Base-by-base conservation (phyloP, 345 rosid species). In the Dipteronia dyeriana region DNA sequence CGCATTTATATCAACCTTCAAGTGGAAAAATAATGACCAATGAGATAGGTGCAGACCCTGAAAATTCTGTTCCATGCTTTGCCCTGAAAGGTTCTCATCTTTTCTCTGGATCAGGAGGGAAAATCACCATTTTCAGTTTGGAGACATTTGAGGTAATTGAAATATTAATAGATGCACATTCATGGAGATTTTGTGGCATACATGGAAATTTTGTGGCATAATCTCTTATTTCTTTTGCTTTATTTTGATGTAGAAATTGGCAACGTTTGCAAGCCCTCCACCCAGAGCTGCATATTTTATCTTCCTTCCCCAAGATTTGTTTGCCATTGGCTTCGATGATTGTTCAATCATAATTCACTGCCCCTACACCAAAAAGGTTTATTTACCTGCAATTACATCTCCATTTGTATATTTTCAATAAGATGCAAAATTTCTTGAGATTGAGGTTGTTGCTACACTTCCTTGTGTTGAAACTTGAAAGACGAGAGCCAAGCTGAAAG, bases 41-140 rank as follows among this genome's bases (percentile, higher is more conserved):
- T 45, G 86, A 81, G 49, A 73, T 59, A 41, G 79, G 68, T 14
- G 65, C 75, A 25, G 39, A 76, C 75, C 70, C 60, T 70, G 66
- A 75, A 73, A 62, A 59, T 34, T 59, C 73, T 38, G 14, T 39
- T 3, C 69, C 81, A 17, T 86, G 85, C 76, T 81, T 86, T 75
- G 83, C 85, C 1, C 60, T 83, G 69, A 79, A 71, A 25, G 80
- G 83, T 47, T 77, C 85, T 70, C 47, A 79, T 81, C 77, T 86
- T 68, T 81, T 77, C 79, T 86, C 85, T 1, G 71, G 82, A 51
- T 81, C 85, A 39, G 88, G 86, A 75, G 85, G 79, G 45, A 75
- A 73, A 57, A 81, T 83, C 70, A 73, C 86, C 72, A 60, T 86
- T 38, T 86, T 81, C 76, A 76, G 77, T 81, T 20, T 81, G 45